phyloP scores from a whole-genome alignment of 768 basidiomycete genomes.

The Pulveroboletus frians region DNA sequence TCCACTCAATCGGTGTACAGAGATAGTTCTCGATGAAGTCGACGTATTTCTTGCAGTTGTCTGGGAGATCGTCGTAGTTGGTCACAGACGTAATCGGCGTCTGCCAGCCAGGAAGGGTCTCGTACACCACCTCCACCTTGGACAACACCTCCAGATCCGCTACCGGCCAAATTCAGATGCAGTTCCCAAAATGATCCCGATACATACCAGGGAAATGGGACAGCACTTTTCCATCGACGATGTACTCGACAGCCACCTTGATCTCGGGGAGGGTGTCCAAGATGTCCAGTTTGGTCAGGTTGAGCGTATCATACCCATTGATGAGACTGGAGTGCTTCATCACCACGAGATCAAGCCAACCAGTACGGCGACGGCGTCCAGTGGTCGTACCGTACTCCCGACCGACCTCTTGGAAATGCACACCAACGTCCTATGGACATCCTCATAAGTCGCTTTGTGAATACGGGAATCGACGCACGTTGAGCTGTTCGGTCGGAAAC shows the following conservation, averaged over 20 bases:
- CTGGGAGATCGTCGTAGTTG: conserved; percentile 72
- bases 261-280: conserved; percentile 82
- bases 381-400: conserved; percentile 90
- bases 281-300: conserved; percentile 95
- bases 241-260: conserved; percentile 81
- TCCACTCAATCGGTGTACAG: conserved; percentile 78
- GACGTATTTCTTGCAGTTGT: conserved; percentile 81
- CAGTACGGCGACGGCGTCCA: conserved; percentile 87
- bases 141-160: conserved; percentile 83
- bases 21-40: conserved; percentile 78
- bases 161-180: conserved; percentile 22
- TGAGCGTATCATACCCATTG: conserved; percentile 92
- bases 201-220: conserved; percentile 80
- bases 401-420: conserved; percentile 90
- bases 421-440: conserved; percentile 60
- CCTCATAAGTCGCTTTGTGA: not conserved
- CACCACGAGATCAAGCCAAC: conserved; percentile 97
- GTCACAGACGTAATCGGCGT: conserved; percentile 59
- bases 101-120: conserved; percentile 90
- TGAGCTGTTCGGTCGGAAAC: conserved; percentile 93
- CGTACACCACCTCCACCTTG: conserved; percentile 79
- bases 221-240: conserved; percentile 70
- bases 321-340: conserved; percentile 88
- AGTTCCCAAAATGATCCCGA: not conserved
- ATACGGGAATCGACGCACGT: conserved; percentile 45